Base-by-base conservation (phyloP, 2,329 filamentous ascomycete species). In the Penicillium sp. region DNA sequence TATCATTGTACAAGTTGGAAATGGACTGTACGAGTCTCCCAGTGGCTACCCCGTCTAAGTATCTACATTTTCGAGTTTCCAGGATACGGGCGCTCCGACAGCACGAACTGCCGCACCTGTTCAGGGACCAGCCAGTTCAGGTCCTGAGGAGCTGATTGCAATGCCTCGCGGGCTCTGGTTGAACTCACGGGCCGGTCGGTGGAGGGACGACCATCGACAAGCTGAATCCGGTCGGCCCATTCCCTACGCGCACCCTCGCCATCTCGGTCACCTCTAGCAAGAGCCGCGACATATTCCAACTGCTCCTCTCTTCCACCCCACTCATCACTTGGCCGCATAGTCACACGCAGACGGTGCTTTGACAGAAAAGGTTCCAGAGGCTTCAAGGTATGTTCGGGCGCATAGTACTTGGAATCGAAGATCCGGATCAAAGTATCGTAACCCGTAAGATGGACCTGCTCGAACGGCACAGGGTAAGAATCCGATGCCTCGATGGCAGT, bases 371-470 rank as follows among this genome's bases (percentile, higher is more conserved):
- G 72, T 13, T 66, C 71, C 35, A 81, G 59, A 2, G 76, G 76
- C 37, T 71, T 64, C 19, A 81, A 65, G 4, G 72, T 78, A 52
- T 79, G 73, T 9, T 73, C 65, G 9, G 77, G 75, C 2, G 78
- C 77, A 50, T 81, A 81, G 62, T 81, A 81, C 60, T 80, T 80
- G 6, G 76, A 62, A 61, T 80, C 72, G 63, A 81, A 78, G 50
- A 81, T 78, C 17, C 79, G 77, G 42, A 79, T 74, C 56, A 81
- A 59, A 1, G 79, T 81, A 66, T 81, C 79, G 62, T 77, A 81
- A 25, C 79, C 79, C 1, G 73, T 78, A 23, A 81, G 70, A 69
- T 81, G 79, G 38, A 80, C 71, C 64, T 81, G 79, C 62, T 80
- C 71, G 12, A 75, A 52, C 4, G 68, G 60, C 2, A 53, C 33